Conservation (phyloP, 1,139 yeast genomes). For the Yamadazyma sp. region DNA sequence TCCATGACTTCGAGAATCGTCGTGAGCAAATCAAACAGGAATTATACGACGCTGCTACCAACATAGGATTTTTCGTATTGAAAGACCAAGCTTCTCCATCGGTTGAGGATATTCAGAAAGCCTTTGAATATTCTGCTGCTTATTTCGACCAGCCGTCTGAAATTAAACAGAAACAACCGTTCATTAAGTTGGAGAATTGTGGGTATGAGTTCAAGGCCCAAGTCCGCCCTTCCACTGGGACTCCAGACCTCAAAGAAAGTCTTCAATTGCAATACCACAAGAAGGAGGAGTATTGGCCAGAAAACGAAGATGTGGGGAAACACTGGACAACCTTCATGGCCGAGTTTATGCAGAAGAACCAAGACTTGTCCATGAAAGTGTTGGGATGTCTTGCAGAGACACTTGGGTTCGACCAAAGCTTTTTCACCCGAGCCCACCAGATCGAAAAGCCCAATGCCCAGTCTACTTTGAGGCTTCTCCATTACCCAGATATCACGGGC, state of each 20-base stretch:
- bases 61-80: slow-evolving; percentile 21
- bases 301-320: slow-evolving; percentile 20
- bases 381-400: slow-evolving; percentile 21
- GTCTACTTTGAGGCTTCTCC: slow-evolving; percentile 26
- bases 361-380: slow-evolving; percentile 18
- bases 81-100: slow-evolving; percentile 26
- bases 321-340: slow-evolving; percentile 22
- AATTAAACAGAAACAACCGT: slow-evolving; percentile 15
- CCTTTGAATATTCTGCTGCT: slow-evolving; percentile 16
- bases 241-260: slow-evolving; percentile 28
- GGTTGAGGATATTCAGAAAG: slow-evolving; percentile 19
- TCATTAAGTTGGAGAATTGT: slow-evolving; percentile 22
- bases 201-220: slow-evolving; percentile 28
- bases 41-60: slow-evolving; percentile 16
- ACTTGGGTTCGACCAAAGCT: slow-evolving; percentile 22
- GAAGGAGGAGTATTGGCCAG: slow-evolving; percentile 25
- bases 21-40: slow-evolving; percentile 1
- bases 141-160: slow-evolving; percentile 20
- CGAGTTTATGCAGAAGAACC: slow-evolving; percentile 16
- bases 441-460: slow-evolving; percentile 24
- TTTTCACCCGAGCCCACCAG: slow-evolving; percentile 22
- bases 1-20: slow-evolving; percentile 16
- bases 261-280: slow-evolving; percentile 27
- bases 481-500: slow-evolving; percentile 24
- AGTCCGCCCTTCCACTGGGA: slow-evolving; percentile 29